Percentiles rank a stretch among this genome's conserved stretches.
Conservation (phyloP, 768 basidiomycete genomes). For the Xanthoconium purpureum region DNA sequence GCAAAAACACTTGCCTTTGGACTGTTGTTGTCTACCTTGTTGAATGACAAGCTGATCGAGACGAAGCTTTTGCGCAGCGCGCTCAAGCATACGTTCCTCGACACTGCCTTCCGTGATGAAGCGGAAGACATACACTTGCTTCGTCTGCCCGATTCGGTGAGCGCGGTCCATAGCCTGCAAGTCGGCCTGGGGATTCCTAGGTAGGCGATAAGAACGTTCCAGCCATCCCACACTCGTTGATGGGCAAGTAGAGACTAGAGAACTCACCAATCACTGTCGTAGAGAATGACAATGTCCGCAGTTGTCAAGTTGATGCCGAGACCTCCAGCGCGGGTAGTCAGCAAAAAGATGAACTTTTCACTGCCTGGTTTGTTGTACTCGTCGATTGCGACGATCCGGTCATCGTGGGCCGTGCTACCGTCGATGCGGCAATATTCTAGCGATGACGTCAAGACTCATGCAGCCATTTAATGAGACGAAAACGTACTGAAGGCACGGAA, state of each 20-base stretch:
- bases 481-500: conserved; percentile 83
- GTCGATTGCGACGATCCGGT: conserved; percentile 93
- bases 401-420: conserved; percentile 93
- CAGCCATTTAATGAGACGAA: not conserved
- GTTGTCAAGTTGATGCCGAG: conserved; percentile 95
- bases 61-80: conserved; percentile 89
- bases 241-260: not conserved
- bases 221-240: not conserved
- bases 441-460: conserved; percentile 1
- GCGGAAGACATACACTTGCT: conserved; percentile 85
- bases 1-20: conserved; percentile 56
- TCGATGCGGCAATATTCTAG: conserved; percentile 96
- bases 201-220: not conserved
- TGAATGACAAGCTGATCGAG: conserved; percentile 97
- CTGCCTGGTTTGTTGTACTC: conserved; percentile 94
- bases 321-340: conserved; percentile 96
- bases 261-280: conserved; percentile 90
- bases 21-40: conserved; percentile 81
- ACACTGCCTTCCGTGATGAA: conserved; percentile 85
- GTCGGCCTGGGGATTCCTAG: conserved; percentile 97
- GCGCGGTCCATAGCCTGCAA: conserved; percentile 98
- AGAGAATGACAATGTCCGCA: conserved; percentile 92
- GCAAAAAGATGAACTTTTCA: conserved; percentile 94
- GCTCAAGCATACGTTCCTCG: conserved; percentile 87
- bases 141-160: conserved; percentile 93